Conservation (phyloP, 148 eudicot species). For the Camellia granthamiana region DNA sequence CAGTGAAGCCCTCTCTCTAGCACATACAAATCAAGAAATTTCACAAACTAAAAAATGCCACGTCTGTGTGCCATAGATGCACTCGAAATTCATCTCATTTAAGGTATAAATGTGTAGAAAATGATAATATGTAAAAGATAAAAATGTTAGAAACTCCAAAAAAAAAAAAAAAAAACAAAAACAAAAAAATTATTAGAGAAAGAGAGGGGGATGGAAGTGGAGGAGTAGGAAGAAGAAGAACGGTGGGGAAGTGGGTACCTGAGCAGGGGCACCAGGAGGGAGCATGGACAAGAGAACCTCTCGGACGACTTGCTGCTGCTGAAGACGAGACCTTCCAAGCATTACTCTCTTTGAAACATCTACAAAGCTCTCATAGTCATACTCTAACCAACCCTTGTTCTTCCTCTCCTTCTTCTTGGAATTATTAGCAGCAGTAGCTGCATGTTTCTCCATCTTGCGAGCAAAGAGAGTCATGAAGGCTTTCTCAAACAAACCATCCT, state of each 20-base stretch:
- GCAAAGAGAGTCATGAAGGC: constrained; percentile 76
- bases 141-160: too few relatives aligned
- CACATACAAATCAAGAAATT: too few relatives aligned
- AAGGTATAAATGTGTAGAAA: too few relatives aligned
- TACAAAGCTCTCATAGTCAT: constrained; percentile 81
- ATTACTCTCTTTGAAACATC: constrained; percentile 76
- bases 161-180: neutral
- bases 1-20: too few relatives aligned
- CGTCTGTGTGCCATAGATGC: too few relatives aligned
- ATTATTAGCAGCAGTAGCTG: constrained; percentile 1
- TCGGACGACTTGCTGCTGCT: constrained; percentile 84
- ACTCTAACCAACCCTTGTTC: constrained; percentile 51
- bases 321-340: constrained; percentile 66
- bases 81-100: too few relatives aligned
- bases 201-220: too few relatives aligned
- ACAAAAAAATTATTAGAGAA: too few relatives aligned
- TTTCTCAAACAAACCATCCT: constrained; percentile 77
- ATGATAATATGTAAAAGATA: too few relatives aligned
- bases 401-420: constrained; percentile 6
- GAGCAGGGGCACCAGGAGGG: constrained; percentile 94
- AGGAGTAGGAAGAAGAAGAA: neutral
- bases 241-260: constrained; percentile 29
- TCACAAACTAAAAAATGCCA: too few relatives aligned
- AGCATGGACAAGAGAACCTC: constrained; percentile 90
- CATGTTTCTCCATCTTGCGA: constrained; percentile 77